Evolutionary conservation across 1,139 yeast genomes (phyloP).

Genomic region (Taiozyma sp.): DNA sequence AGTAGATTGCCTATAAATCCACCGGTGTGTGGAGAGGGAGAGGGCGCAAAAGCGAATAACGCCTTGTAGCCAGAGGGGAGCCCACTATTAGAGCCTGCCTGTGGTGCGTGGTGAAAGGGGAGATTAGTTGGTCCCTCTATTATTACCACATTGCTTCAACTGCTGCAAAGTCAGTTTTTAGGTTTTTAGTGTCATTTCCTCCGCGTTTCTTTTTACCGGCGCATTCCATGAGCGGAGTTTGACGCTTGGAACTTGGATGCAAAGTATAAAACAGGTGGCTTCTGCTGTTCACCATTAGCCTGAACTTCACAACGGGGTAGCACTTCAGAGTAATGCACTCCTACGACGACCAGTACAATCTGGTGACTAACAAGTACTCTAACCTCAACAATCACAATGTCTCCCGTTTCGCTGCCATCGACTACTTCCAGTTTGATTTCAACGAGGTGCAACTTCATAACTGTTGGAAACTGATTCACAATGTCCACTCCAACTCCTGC

Average conservation of each 20-base stretch:
- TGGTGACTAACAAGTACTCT: constrained; percentile 13
- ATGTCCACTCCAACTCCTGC: constrained; percentile 8
- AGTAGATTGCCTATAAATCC: no score
- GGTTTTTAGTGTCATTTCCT: background rate
- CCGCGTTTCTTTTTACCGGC: background rate
- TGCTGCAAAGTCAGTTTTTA: background rate
- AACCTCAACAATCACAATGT: constrained; percentile 7
- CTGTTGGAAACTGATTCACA: constrained; percentile 23
- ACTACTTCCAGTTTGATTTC: constrained; percentile 25
- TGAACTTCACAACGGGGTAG: background rate
- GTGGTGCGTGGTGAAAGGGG: background rate
- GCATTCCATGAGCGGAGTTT: background rate
- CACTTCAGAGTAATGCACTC: background rate
- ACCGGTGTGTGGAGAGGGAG: no score
- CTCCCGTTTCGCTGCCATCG: constrained; percentile 18
- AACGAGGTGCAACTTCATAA: constrained; percentile 21
- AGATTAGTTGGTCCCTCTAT: background rate
- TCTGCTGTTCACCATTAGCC: background rate
- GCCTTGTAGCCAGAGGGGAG: background rate
- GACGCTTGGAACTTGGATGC: background rate
- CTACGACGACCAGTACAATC: constrained; percentile 21
- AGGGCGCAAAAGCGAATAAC: no score
- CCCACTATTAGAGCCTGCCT: background rate
- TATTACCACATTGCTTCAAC: background rate
- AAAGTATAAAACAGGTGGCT: background rate